These are phyloP conservation scores for Sclerotinia trifoliorum DNA, from an alignment of 2,329 filamentous ascomycete genomes.

Conservation along the genomic window DNA sequence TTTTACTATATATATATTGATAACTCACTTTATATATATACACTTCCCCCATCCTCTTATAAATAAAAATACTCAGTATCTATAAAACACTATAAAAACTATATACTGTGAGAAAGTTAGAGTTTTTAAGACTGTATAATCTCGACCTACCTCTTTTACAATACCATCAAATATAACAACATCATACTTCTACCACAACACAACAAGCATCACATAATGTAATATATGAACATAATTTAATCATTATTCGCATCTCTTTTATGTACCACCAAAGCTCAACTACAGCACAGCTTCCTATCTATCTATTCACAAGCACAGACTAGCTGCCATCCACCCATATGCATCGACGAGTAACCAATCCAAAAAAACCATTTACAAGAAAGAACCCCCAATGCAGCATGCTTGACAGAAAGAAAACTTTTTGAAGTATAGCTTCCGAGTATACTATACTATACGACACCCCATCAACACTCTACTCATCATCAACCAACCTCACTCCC, in stretches of 20 bases:
- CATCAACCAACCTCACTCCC: conserved; percentile 43
- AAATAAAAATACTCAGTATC: too few species aligned
- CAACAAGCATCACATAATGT: too few species aligned
- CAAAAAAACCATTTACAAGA: conserved; percentile 3
- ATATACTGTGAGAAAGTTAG: too few species aligned
- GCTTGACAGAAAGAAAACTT: not conserved
- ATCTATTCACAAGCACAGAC: not conserved
- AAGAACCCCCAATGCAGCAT: not conserved
- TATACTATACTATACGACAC: not conserved
- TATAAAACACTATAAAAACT: too few species aligned
- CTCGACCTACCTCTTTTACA: too few species aligned
- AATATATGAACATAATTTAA: not conserved
- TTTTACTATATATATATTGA: too few species aligned
- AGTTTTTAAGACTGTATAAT: too few species aligned
- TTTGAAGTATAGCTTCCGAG: not conserved
- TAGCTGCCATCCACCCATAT: not conserved
- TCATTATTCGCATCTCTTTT: not conserved
- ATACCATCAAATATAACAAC: too few species aligned
- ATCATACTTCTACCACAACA: too few species aligned
- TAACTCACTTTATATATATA: too few species aligned
- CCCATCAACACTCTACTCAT: conserved; percentile 31
- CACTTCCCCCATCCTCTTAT: too few species aligned
- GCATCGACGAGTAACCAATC: not conserved
- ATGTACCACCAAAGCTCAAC: not conserved
- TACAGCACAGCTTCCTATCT: not conserved